These are phyloP conservation scores for Termitomyces sp. DNA, from an alignment of 768 basidiomycete species.

Conservation along the genomic window DNA sequence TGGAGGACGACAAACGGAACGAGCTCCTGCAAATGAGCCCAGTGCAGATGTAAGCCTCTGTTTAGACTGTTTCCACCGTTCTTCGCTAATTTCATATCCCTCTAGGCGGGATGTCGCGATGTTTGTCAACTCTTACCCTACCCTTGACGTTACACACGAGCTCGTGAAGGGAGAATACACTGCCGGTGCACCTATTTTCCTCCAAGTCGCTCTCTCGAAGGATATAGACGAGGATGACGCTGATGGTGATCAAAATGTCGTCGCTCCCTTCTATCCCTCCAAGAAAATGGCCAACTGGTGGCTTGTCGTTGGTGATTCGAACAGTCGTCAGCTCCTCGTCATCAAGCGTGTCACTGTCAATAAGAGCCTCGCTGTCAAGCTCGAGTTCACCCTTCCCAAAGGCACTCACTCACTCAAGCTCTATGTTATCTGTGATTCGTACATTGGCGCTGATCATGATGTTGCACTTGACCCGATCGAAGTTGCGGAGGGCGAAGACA, in stretches of 20 bases:
- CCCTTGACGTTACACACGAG: slow-evolving; percentile 86
- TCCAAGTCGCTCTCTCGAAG: slow-evolving; percentile 75
- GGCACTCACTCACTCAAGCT: slow-evolving; percentile 81
- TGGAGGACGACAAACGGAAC: slow-evolving; percentile 90
- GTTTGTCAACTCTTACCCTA: slow-evolving; percentile 96
- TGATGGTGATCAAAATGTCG: slow-evolving; percentile 65
- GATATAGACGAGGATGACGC: slow-evolving; percentile 81
- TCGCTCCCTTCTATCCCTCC: slow-evolving; percentile 91
- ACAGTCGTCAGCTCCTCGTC: slow-evolving; percentile 75
- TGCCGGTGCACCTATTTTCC: slow-evolving; percentile 76
- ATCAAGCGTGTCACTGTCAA: slow-evolving; percentile 89
- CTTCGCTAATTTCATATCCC: slow-evolving; percentile 12
- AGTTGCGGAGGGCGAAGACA: slow-evolving; percentile 89
- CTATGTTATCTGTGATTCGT: slow-evolving; percentile 91
- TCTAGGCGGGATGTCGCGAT: slow-evolving; percentile 88
- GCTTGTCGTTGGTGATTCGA: slow-evolving; percentile 89
- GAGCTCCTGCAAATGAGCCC: slow-evolving; percentile 81
- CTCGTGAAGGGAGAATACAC: slow-evolving; percentile 87
- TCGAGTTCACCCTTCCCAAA: slow-evolving; percentile 77
- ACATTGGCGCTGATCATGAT: slow-evolving; percentile 90
- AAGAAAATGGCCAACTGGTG: slow-evolving; percentile 97
- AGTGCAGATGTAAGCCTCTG: slow-evolving; percentile 75
- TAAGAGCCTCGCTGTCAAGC: slow-evolving; percentile 78
- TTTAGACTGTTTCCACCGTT: background rate
- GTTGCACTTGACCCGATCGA: slow-evolving; percentile 78